These are phyloP conservation scores for Posidonia australis DNA, from an alignment of 106 monocot genomes.

Conservation along the genomic window DNA sequence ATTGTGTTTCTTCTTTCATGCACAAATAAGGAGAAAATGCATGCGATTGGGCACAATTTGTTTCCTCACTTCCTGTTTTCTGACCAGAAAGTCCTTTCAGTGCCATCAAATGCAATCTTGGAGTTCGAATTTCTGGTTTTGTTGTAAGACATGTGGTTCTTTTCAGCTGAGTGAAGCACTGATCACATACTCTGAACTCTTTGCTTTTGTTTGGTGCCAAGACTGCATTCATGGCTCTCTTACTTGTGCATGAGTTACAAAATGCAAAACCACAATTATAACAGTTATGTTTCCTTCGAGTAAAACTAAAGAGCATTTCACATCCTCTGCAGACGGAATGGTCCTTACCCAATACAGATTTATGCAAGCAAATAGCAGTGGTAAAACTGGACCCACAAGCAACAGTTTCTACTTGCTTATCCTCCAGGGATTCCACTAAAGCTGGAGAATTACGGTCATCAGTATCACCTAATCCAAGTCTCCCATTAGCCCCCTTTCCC, in stretches of 20 bases:
- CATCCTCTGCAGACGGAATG: conserved; percentile 56
- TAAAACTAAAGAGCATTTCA: conserved; percentile 53
- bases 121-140: conserved; percentile 12
- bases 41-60: conserved; percentile 13
- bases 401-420: conserved; percentile 10
- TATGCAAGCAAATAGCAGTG: conserved; percentile 23
- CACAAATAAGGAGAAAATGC: conserved; percentile 32
- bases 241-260: conserved; percentile 72
- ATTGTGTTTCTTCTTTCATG: conserved; percentile 12
- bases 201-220: conserved; percentile 43
- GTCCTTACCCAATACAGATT: conserved; percentile 33
- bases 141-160: conserved; percentile 6
- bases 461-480: conserved; percentile 14
- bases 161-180: conserved; percentile 41
- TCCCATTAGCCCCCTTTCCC: conserved; percentile 25
- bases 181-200: conserved; percentile 57
- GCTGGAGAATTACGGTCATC: conserved; percentile 18
- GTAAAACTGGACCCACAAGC: conserved; percentile 63
- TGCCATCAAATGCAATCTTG: conserved; percentile 14
- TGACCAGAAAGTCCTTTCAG: conserved; percentile 17
- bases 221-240: conserved; percentile 41
- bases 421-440: conserved; percentile 12
- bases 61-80: conserved; percentile 24
- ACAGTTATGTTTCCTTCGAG: conserved; percentile 73
- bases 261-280: conserved; percentile 59